Evolutionary conservation across 176 grass and related monocot species (phyloP).

Genomic region (Elaeis guineensis): DNA sequence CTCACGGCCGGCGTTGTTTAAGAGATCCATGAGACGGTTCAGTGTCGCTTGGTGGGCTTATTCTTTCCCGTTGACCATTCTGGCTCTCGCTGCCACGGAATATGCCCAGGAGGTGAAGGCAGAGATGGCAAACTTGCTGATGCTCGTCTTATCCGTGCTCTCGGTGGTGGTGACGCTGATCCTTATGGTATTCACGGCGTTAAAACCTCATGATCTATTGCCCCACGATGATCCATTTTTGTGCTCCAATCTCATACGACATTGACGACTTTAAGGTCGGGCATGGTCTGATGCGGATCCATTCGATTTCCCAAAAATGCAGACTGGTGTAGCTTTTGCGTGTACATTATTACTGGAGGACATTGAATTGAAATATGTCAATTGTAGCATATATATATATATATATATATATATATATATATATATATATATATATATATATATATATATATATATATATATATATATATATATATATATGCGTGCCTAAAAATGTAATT

Average conservation of each 20-base stretch:
- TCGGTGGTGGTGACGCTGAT: conserved; percentile 60
- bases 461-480: too few species aligned
- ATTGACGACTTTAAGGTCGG: too few species aligned
- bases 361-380: too few species aligned
- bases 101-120: conserved; percentile 51
- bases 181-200: conserved; percentile 59
- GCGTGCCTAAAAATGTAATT: too few species aligned
- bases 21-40: conserved; percentile 66
- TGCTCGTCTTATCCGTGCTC: conserved; percentile 56
- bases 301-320: too few species aligned
- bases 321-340: too few species aligned
- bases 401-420: too few species aligned
- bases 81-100: conserved; percentile 61
- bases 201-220: conserved; percentile 50
- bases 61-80: conserved; percentile 66
- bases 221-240: conserved; percentile 64
- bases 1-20: conserved; percentile 53
- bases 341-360: too few species aligned
- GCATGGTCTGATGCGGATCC: too few species aligned
- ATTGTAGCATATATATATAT: too few species aligned
- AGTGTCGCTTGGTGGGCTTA: conserved; percentile 90
- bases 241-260: not conserved
- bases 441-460: too few species aligned
- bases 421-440: too few species aligned
- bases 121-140: conserved; percentile 43